Base-by-base conservation (phyloP, 1,284 basidiomycete species). In the Cystobasidium sp. region DNA sequence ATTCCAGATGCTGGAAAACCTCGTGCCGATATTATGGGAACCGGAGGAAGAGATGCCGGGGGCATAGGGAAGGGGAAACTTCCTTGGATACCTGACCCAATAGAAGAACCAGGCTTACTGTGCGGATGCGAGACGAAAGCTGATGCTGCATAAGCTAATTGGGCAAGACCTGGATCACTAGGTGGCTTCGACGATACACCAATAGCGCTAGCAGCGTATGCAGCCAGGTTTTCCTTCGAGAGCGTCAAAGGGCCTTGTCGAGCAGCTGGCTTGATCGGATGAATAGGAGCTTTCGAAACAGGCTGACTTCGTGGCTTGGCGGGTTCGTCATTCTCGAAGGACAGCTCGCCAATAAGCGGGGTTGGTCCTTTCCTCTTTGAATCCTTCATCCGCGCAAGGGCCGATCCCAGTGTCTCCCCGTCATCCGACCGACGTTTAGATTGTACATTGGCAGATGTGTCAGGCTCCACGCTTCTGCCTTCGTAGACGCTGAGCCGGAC, bases 311-410 rank as follows among this genome's bases (percentile, higher is more conserved):
- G 37, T 24, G 63, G 51, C 39, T 51, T 73, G 14, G 43, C 49
- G 20, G 70, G 70, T 9, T 58, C 53, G 18, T 66, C 52, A 31
- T 73, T 66, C 44, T 73, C 70, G 37, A 73, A 73, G 4, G 63
- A 58, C 6, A 73, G 58, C 24, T 73, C 70, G 12, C 70, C 70
- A 37, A 73, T 73, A 3, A 47, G 41, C 8, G 53, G 62, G 1
- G 51, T 43, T 14, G 70, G 62, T 12, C 37, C 70, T 66, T 73
- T 73, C 6, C 63, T 49, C 46, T 63, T 73, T 8, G 39, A 51
- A 18, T 58, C 63, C 43, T 66, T 53, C 8, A 73, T 41, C 12
- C 63, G 31, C 14, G 44, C 47, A 39, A 73, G 31, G 12, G 63
- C 39, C 20, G 55, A 44, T 14, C 56, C 56, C 16, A 73, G 62